phyloP scores from a whole-genome alignment of 176 grass and related monocot genomes.

The Oropetium thomaeum region DNA sequence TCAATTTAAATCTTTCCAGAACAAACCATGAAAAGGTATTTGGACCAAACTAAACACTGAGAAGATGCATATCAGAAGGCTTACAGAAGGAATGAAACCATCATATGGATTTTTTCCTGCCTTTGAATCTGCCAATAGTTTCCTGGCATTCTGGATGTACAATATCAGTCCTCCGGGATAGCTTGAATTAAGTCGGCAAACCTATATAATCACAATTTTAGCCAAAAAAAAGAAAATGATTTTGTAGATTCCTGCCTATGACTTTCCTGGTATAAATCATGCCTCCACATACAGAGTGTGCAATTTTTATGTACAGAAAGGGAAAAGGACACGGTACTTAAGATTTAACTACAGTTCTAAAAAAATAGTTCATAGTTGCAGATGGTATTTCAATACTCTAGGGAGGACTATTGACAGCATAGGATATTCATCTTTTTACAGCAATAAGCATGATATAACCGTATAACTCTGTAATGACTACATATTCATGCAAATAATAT shows the following conservation, averaged over 20 bases:
- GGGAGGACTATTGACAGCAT: neutral
- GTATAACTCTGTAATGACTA: neutral
- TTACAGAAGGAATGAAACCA: slow-evolving; percentile 87
- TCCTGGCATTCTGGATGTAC: slow-evolving; percentile 87
- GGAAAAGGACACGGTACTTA: neutral
- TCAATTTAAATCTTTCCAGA: neutral
- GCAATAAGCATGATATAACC: neutral
- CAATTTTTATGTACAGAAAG: neutral
- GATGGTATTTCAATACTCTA: neutral
- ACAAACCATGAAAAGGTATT: neutral
- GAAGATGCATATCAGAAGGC: neutral
- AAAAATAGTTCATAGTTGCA: neutral
- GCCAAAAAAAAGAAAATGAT: neutral
- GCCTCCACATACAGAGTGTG: neutral
- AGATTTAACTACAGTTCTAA: neutral
- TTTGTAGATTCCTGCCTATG: neutral
- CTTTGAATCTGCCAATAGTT: slow-evolving; percentile 86
- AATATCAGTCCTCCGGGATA: slow-evolving; percentile 77
- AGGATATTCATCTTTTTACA: neutral
- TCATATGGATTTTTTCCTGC: slow-evolving; percentile 88
- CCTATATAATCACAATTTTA: slow-evolving; percentile 29
- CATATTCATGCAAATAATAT: neutral
- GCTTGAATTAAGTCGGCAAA: slow-evolving; percentile 69
- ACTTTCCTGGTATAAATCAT: neutral
- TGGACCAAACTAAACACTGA: neutral